Evolutionary conservation across 108 stramenopile species (phyloP), one percentile per base, ranked within the genome.

Genomic region (Licmophora abbreviata): DNA sequence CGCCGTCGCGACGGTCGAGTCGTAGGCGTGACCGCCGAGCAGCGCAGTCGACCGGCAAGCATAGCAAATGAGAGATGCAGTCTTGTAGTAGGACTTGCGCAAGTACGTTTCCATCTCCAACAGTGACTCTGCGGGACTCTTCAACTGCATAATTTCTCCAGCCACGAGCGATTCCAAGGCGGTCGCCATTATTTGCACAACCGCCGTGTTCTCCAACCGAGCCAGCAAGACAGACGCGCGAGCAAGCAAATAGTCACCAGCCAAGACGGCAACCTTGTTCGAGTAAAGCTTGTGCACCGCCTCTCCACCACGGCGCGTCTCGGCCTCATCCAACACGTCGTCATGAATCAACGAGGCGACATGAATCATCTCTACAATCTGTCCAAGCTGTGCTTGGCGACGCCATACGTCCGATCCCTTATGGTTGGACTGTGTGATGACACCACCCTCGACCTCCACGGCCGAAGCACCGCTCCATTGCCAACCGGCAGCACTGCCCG

Each of bases 351-450:
- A 64, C 0, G 84, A 86, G 6, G 96, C 96, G 1, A 97, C 96
- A 59, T 97, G 96, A 67, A 97, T 97, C 96, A 97, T 97, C 59
- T 97, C 96, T 22, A 95, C 94, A 55, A 97, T 96, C 59, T 95
- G 95, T 2, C 94, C 95, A 26, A 97, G 71, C 62, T 95, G 93
- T 4, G 74, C 85, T 61, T 92, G 92, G n/a, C 71, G 53, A 14
- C 80, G 63, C 85, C 80, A 82, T n/a, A 74, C 92, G 7, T 87
- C 88, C 25, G 81, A 76, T 24, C 87, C 84, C 53, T 85, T 51
- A 54, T 95, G 90, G 49, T 92, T 92, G 36, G 59, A 52, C 4
- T 75, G 46, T 22, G 72, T 84, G 22, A 88, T 66, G 10, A 78
- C 53, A 9, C 74, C 77, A 0, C 74, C 84, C 25, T 83, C 78